Percentiles rank a stretch among this genome's conserved stretches.
These are phyloP conservation scores for Monosporascus sp. DNA, from an alignment of 2,329 filamentous ascomycete species.

Conservation along the genomic window DNA sequence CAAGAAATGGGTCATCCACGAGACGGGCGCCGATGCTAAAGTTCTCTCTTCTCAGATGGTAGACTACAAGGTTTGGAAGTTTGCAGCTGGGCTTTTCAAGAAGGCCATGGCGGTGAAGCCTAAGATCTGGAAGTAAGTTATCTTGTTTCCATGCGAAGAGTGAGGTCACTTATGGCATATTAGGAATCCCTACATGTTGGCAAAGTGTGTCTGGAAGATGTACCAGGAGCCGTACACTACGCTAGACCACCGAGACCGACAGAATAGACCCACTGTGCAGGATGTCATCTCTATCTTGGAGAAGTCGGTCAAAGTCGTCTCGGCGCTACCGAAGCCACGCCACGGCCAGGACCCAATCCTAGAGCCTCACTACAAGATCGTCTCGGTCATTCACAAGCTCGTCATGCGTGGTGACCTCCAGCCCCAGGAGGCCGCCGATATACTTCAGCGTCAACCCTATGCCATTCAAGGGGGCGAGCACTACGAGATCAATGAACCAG, in stretches of 20 bases:
- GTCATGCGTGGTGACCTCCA: slow-evolving; percentile 50
- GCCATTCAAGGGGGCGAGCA: slow-evolving; percentile 43
- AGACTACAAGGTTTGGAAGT: slow-evolving; percentile 58
- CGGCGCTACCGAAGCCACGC: slow-evolving; percentile 48
- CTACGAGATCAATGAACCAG: slow-evolving; percentile 50
- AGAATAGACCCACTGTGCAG: slow-evolving; percentile 32
- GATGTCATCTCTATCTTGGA: slow-evolving; percentile 46
- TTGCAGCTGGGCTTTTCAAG: slow-evolving; percentile 50
- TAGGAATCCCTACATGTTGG: slow-evolving; percentile 54
- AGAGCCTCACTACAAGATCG: slow-evolving; percentile 89
- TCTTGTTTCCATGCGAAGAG: not conserved
- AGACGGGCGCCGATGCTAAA: slow-evolving; percentile 42
- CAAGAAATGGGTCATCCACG: slow-evolving; percentile 51
- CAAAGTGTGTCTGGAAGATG: slow-evolving; percentile 62
- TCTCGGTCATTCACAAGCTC: slow-evolving; percentile 77
- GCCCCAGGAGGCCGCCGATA: slow-evolving; percentile 42
- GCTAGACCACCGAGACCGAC: slow-evolving; percentile 39
- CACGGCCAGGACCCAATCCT: slow-evolving; percentile 69
- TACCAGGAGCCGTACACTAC: slow-evolving; percentile 43
- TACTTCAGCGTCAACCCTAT: slow-evolving; percentile 53
- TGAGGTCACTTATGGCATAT: slow-evolving; percentile 16
- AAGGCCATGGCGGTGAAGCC: slow-evolving; percentile 51
- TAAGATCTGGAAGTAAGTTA: slow-evolving; percentile 51
- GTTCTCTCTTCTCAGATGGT: slow-evolving; percentile 52
- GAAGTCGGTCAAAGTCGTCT: slow-evolving; percentile 45